Evolutionary conservation across 2,329 filamentous ascomycete species (phyloP), one percentile per base, ranked within the genome.

Genomic region (Zalaria obscura): DNA sequence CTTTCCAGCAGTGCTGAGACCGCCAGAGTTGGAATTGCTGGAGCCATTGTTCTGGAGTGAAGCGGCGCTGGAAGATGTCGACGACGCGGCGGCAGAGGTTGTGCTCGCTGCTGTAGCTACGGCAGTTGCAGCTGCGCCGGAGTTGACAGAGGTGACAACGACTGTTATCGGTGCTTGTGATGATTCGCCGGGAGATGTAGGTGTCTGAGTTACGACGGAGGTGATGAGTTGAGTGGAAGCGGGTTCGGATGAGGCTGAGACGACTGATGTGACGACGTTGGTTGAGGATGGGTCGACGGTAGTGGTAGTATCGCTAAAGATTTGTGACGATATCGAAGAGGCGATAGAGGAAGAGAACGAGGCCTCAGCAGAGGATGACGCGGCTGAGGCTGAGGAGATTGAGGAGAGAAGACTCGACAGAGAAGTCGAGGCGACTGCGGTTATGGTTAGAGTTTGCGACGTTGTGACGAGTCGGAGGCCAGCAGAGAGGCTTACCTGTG

Each of bases 1-100:
- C 51, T 76, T 88, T 38, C 80, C 81, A 29, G 72, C 70, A 38
- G 72, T 70, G 49, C 58, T 66, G 5, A 88, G 63, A 2, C 75
- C 72, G 4, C 63, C 57, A 5, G 43, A 41, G 18, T 33, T 38
- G 34, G 38, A 40, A 10, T 31, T 36, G 25, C 38, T 42, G 36
- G 36, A 38, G n/a, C 40, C 41, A 36, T 46, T 45, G 28, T 44
- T 40, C 32, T 46, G 45, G 5, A 50, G 38, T 7, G 48, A 40
- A 5, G 47, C 48, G 10, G 44, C 42, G 10, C 43, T 39, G 26
- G 51, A 48, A 18, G 50, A 51, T 27, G 52, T 46, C 3, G 42
- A 36, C 5, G 44, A 40, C 8, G 47, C 33, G 8, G 41, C 31
- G 26, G 48, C 44, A 5, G 48, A 47, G 9, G 46, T 42, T n/a